These are phyloP conservation scores for Alternaria sp. DNA, from an alignment of 2,329 filamentous ascomycete species.

Conservation along the genomic window DNA sequence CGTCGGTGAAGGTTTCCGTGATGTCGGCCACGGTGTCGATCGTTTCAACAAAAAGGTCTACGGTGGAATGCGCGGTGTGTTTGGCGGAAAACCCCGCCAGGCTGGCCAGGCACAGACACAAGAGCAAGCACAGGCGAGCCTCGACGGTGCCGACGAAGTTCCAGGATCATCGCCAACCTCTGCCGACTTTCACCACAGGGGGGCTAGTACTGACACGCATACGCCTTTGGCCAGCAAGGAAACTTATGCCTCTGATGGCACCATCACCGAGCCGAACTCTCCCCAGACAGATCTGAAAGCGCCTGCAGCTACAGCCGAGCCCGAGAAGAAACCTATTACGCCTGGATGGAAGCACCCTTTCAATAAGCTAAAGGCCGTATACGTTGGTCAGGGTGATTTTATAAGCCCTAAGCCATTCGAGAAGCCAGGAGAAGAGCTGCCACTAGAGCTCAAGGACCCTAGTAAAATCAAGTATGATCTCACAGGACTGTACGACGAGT, in stretches of 20 bases:
- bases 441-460: conserved; percentile 37
- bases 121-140: conserved; percentile 18
- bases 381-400: conserved; percentile 38
- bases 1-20: conserved; percentile 58
- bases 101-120: conserved; percentile 21
- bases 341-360: conserved; percentile 30
- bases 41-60: conserved; percentile 51
- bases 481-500: conserved; percentile 43
- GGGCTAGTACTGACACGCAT: conserved; percentile 45
- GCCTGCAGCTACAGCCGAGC: conserved; percentile 27
- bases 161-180: conserved; percentile 37
- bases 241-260: conserved; percentile 34
- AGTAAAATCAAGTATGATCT: conserved; percentile 44
- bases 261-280: conserved; percentile 32
- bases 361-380: conserved; percentile 36
- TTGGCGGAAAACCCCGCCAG: conserved; percentile 28
- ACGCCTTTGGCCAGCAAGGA: conserved; percentile 41
- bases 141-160: conserved; percentile 34
- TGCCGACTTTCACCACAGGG: conserved; percentile 39
- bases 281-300: conserved; percentile 30
- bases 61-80: conserved; percentile 50
- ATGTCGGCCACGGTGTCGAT: conserved; percentile 57
- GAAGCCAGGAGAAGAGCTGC: conserved; percentile 50
- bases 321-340: conserved; percentile 25
- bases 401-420: conserved; percentile 57